These are phyloP conservation scores for Caloboletus firmus DNA, from an alignment of 1,284 basidiomycete genomes.

Conservation along the genomic window DNA sequence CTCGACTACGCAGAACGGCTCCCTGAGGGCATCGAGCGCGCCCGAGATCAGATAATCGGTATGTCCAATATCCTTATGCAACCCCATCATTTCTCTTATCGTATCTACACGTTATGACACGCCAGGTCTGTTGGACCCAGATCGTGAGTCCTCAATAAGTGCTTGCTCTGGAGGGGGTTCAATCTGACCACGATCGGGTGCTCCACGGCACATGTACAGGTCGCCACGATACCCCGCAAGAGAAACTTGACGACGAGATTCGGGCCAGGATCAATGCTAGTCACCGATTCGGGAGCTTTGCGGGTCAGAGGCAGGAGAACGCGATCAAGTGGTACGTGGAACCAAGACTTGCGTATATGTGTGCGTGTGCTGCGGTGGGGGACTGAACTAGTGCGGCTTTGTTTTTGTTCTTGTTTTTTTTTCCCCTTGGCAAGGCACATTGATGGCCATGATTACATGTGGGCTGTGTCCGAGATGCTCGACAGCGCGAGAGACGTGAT, in stretches of 20 bases:
- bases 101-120: not conserved
- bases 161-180: not conserved
- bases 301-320: slow-evolving; percentile 67
- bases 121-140: slow-evolving; percentile 55
- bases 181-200: slow-evolving; percentile 5
- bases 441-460: slow-evolving; percentile 93
- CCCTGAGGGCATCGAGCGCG: slow-evolving; percentile 48
- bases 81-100: not conserved
- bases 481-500: slow-evolving; percentile 76
- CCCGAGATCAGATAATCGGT: slow-evolving; percentile 54
- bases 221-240: slow-evolving; percentile 75
- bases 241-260: slow-evolving; percentile 64
- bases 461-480: slow-evolving; percentile 86
- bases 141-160: slow-evolving; percentile 46
- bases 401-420: no score
- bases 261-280: slow-evolving; percentile 69
- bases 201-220: slow-evolving; percentile 35
- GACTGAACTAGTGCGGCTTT: not conserved
- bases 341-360: not conserved
- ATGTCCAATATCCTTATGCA: slow-evolving; percentile 9
- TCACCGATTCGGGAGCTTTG: slow-evolving; percentile 88
- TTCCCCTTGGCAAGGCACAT: slow-evolving; percentile 58
- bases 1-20: slow-evolving; percentile 35
- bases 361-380: not conserved
- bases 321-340: slow-evolving; percentile 76